These are phyloP conservation scores for Alternaria brassicae DNA, from an alignment of 2,329 filamentous ascomycete genomes.

Conservation along the genomic window DNA sequence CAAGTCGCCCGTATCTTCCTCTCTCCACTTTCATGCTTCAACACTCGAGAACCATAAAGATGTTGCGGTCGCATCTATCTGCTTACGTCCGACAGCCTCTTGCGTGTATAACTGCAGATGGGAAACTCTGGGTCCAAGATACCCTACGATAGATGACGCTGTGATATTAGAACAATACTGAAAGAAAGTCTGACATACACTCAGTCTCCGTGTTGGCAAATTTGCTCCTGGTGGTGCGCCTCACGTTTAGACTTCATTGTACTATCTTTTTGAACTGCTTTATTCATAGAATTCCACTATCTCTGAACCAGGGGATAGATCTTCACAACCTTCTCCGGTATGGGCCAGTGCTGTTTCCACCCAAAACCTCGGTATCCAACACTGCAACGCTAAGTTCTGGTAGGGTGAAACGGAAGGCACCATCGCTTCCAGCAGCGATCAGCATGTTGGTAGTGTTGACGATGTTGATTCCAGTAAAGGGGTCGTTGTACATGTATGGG, in stretches of 20 bases:
- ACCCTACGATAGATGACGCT: neutral
- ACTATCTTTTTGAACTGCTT: neutral
- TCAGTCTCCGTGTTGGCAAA: neutral
- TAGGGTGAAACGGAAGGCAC: slow-evolving; percentile 61
- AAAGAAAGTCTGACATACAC: neutral
- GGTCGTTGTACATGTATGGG: slow-evolving; percentile 54
- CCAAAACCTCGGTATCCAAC: slow-evolving; percentile 51
- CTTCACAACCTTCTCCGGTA: neutral
- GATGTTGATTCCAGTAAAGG: slow-evolving; percentile 57
- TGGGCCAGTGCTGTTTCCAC: neutral
- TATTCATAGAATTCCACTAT: neutral
- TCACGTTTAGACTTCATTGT: neutral
- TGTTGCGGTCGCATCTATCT: neutral
- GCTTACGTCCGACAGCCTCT: neutral
- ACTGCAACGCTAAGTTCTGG: slow-evolving; percentile 65
- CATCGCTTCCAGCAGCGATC: slow-evolving; percentile 49
- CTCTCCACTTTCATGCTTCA: neutral
- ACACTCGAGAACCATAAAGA: neutral
- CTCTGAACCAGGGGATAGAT: neutral
- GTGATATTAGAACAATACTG: neutral
- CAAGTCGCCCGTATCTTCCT: neutral
- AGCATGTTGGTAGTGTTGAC: slow-evolving; percentile 31
- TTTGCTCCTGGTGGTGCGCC: neutral
- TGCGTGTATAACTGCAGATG: no score
- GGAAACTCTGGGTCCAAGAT: no score